Evolutionary conservation across 1,139 yeast genomes (phyloP).

Genomic region (Suzukiozyma palmioleophila): DNA sequence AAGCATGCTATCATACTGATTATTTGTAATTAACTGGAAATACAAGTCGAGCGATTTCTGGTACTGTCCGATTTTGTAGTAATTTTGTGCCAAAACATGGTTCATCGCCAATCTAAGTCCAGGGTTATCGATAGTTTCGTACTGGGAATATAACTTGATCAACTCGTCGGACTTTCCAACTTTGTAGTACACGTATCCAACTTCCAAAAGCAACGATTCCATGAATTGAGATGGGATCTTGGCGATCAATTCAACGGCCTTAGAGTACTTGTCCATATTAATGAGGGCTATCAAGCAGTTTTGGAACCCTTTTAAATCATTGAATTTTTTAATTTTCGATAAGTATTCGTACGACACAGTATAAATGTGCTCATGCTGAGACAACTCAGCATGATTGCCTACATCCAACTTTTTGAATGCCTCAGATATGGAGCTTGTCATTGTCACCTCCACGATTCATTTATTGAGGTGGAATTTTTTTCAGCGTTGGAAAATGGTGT

Average conservation of each 20-base stretch:
- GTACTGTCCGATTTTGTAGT: conserved; percentile 63
- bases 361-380: conserved; percentile 38
- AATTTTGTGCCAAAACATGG: conserved; percentile 81
- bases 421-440: conserved; percentile 41
- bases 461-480: neutral
- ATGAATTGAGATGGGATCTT: conserved; percentile 34
- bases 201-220: conserved; percentile 47
- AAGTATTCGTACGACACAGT: conserved; percentile 42
- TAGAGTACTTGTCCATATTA: conserved; percentile 62
- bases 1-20: conserved; percentile 30
- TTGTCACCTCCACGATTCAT: conserved; percentile 8
- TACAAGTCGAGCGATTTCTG: conserved; percentile 54
- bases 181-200: conserved; percentile 69
- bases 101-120: conserved; percentile 42
- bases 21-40: conserved; percentile 41
- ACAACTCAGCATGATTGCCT: conserved; percentile 17
- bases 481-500: neutral
- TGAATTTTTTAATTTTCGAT: conserved; percentile 34
- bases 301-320: conserved; percentile 51
- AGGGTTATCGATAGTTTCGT: conserved; percentile 19
- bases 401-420: conserved; percentile 42
- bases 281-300: conserved; percentile 67
- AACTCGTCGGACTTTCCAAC: conserved; percentile 44
- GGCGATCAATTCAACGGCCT: conserved; percentile 48
- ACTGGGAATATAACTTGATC: conserved; percentile 32